Base-by-base conservation (phyloP, 192 early-diverging fungal species). In the Rhizophagus clarus region DNA sequence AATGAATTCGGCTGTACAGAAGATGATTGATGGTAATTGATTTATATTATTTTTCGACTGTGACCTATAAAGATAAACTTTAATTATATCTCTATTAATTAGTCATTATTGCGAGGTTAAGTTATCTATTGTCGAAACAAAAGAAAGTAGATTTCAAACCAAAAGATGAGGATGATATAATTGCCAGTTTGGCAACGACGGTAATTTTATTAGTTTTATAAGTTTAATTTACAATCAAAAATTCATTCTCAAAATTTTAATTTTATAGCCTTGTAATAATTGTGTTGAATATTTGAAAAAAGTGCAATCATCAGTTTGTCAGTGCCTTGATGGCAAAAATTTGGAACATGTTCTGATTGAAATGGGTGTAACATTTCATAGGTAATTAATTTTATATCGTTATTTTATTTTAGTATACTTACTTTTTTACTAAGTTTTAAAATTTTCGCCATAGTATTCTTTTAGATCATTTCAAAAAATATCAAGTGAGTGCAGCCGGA, bases 391-490 rank as follows among this genome's bases (percentile, higher is more conserved):
- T n/a, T 26, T 32, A 14, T 34, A 29, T 17, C 22, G 22, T 72
- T 40, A 31, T 63, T 79, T 49, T 34, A 45, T 49, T 32, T 80
- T 15, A 4, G 31, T 32, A 26, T 10, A 69, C 40, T 31, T 24
- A 47, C 3, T 20, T 26, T 29, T 22, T 47, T 10, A 26, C 26
- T 45, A 24, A 22, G 61, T 31, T 28, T 0, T 71, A n/a, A 26
- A 26, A 14, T 75, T 15, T n/a, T 60, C 20, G 29, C 40, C 74
- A 51, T 83, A 95, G 94, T 10, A 85, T 96, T 86, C 86, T 99
- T 74, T 83, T 97, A 81, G 98, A 98, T 49, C 98, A 99, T 76
- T 90, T 96, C 77, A 95, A 96, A 85, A 96, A 95, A 82, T 98
- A 92, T 75, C 81, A 82, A 28, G 94, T 97, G 28, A 96, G 90